Conservation (phyloP, 208 protist genomes). For the Crithidia expoeki region DNA sequence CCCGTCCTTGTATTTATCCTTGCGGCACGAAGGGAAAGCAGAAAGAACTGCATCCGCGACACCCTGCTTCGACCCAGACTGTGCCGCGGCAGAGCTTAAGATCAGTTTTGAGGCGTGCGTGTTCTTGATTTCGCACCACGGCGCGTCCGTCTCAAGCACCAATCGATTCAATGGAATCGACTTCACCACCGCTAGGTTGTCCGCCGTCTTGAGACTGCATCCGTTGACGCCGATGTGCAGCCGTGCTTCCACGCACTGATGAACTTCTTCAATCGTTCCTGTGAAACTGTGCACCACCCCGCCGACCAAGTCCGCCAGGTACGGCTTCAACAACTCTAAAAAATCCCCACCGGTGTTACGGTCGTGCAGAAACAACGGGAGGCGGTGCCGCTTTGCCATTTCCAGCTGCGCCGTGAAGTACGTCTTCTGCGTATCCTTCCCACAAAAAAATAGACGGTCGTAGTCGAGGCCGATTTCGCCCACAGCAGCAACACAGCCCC, state of each 20-base stretch:
- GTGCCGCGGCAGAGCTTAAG: slow-evolving; percentile 25
- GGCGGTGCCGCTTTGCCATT: slow-evolving; percentile 67
- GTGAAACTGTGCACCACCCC: slow-evolving; percentile 97
- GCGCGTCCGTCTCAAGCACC: slow-evolving; percentile 96
- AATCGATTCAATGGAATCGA: slow-evolving; percentile 86
- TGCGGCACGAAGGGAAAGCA: slow-evolving; percentile 47
- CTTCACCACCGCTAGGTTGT: slow-evolving; percentile 85
- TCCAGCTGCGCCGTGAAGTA: slow-evolving; percentile 88
- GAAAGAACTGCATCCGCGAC: slow-evolving; percentile 48
- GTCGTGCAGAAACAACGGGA: slow-evolving; percentile 95
- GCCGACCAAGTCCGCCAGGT: slow-evolving; percentile 50
- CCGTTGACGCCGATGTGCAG: slow-evolving; percentile 96
- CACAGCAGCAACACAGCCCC: slow-evolving; percentile 83
- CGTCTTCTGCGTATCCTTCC: slow-evolving; percentile 82
- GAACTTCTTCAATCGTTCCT: slow-evolving; percentile 78
- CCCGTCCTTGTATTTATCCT: slow-evolving; percentile 75
- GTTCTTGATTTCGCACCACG: slow-evolving; percentile 93
- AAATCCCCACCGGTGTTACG: slow-evolving; percentile 92
- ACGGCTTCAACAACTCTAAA: slow-evolving; percentile 46
- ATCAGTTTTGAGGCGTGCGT: slow-evolving; percentile 85
- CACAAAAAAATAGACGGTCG: slow-evolving; percentile 93
- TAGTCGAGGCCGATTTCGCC: slow-evolving; percentile 94
- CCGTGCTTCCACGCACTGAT: slow-evolving; percentile 73
- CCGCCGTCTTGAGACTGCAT: slow-evolving; percentile 93
- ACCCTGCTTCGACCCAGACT: slow-evolving; percentile 13